A percentile compares a stretch with the other conserved stretches of the same genome.
Conservation (phyloP, 306 rosid species). For the Cicer bijugum region DNA sequence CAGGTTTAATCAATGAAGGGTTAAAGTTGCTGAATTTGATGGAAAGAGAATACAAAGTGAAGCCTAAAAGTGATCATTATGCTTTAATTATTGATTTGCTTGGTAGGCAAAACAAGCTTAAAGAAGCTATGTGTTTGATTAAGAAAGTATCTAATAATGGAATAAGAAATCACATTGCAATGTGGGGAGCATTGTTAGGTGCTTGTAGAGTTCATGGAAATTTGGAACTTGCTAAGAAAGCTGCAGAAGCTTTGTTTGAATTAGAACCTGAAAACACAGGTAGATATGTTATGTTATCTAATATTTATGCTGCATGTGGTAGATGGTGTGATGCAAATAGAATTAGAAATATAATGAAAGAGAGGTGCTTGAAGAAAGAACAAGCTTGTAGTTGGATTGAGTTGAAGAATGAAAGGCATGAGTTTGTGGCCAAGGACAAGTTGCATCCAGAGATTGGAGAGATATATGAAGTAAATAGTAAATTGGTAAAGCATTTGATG, state of each 20-base stretch:
- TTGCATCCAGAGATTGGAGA: conserved; percentile 54
- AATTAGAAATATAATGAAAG: conserved; percentile 56
- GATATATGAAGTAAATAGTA: conserved; percentile 50
- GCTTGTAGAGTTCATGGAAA: conserved; percentile 63
- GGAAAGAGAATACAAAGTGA: conserved; percentile 52
- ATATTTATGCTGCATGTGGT: conserved; percentile 65
- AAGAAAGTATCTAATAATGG: conserved; percentile 47
- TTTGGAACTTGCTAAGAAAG: conserved; percentile 56
- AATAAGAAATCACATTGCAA: conserved; percentile 49
- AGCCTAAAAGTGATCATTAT: conserved; percentile 58
- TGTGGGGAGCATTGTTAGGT: conserved; percentile 72
- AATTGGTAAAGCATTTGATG: conserved; percentile 57
- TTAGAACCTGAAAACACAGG: conserved; percentile 65
- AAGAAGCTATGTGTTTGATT: conserved; percentile 56
- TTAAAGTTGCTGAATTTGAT: conserved; percentile 52
- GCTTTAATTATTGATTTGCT: conserved; percentile 67
- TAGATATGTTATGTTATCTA: conserved; percentile 68
- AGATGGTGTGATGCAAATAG: conserved; percentile 58
- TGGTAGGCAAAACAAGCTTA: conserved; percentile 65
- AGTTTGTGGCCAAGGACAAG: conserved; percentile 62
- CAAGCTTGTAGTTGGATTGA: conserved; percentile 68
- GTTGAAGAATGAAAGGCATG: conserved; percentile 55
- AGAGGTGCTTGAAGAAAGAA: conserved; percentile 60
- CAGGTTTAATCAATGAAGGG: conserved; percentile 61
- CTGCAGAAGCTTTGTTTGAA: conserved; percentile 64